Conservation (phyloP, 2,329 filamentous ascomycete species). For the Fusarium sp. region DNA sequence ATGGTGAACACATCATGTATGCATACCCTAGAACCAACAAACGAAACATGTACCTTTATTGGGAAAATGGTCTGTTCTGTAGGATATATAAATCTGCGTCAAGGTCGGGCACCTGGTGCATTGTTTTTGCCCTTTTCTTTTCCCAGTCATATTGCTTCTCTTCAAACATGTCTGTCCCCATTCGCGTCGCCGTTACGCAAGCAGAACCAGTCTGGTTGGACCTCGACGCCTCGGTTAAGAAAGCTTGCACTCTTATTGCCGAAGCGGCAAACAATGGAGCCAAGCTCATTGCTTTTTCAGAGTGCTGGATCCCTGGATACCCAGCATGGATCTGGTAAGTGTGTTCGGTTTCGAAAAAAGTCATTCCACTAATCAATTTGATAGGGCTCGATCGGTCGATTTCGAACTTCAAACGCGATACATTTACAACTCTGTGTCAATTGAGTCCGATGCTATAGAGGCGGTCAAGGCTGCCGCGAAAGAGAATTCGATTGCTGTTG, state of each 20-base stretch:
- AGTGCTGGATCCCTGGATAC: slow-evolving; percentile 66
- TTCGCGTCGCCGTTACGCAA: slow-evolving; percentile 43
- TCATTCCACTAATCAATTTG: neutral
- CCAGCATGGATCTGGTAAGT: slow-evolving; percentile 56
- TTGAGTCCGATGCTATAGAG: slow-evolving; percentile 56
- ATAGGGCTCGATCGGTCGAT: slow-evolving; percentile 41
- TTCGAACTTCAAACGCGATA: slow-evolving; percentile 47
- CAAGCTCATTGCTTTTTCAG: slow-evolving; percentile 65
- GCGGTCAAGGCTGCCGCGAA: slow-evolving; percentile 50
- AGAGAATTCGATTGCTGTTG: slow-evolving; percentile 55
- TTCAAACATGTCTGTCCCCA: slow-evolving; percentile 22
- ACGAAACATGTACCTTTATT: neutral
- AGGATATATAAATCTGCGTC: neutral
- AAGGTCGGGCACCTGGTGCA: no score
- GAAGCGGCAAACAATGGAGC: slow-evolving; percentile 57
- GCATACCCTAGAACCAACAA: no score
- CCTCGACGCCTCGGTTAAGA: slow-evolving; percentile 40
- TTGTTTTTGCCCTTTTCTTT: no score
- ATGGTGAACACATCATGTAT: no score
- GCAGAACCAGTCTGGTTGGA: slow-evolving; percentile 46
- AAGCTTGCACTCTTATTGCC: slow-evolving; percentile 40
- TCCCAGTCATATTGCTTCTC: neutral
- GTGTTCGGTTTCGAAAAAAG: neutral
- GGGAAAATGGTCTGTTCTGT: neutral
- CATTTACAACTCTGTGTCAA: slow-evolving; percentile 56